phyloP scores from a whole-genome alignment of 257 asterid species.

The Solanum gandarillasii region DNA sequence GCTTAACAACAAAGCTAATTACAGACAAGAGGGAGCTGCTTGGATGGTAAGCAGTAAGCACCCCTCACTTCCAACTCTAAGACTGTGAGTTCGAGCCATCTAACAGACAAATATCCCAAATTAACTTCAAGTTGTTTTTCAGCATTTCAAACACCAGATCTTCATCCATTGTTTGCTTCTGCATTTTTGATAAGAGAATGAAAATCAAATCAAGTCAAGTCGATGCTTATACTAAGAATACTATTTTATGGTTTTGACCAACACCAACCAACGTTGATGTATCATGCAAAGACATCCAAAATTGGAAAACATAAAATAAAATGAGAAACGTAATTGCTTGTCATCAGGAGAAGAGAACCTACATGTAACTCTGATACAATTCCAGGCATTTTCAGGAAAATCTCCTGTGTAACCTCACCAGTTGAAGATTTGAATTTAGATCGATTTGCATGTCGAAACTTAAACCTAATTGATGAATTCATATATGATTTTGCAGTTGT shows the following conservation, averaged over 20 bases:
- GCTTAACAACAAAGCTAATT: neutral
- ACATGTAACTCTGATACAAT: slow-evolving; percentile 25
- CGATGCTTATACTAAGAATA: neutral
- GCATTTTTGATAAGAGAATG: slow-evolving; percentile 2
- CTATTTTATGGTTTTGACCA: neutral
- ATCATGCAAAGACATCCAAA: neutral
- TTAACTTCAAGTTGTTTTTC: slow-evolving; percentile 23
- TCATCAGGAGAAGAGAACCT: slow-evolving; percentile 1
- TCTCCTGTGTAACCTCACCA: slow-evolving; percentile 42
- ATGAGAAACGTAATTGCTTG: neutral
- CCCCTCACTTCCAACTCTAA: neutral
- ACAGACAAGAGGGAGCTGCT: neutral
- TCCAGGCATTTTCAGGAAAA: slow-evolving; percentile 21
- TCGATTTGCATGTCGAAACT: slow-evolving; percentile 36
- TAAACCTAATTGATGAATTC: slow-evolving; percentile 29
- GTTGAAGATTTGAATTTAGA: slow-evolving; percentile 32
- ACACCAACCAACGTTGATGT: neutral
- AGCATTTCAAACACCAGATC: slow-evolving; percentile 22
- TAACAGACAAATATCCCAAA: slow-evolving; percentile 27
- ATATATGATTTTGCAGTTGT: slow-evolving; percentile 16
- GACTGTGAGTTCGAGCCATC: neutral
- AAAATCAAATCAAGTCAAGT: neutral
- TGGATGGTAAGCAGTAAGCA: neutral
- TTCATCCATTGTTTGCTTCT: slow-evolving; percentile 16
- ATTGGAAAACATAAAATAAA: neutral